Percentiles rank a stretch among this genome's conserved stretches.
Conservation (phyloP, 148 eudicot species). For the Chenopodium suecicum region DNA sequence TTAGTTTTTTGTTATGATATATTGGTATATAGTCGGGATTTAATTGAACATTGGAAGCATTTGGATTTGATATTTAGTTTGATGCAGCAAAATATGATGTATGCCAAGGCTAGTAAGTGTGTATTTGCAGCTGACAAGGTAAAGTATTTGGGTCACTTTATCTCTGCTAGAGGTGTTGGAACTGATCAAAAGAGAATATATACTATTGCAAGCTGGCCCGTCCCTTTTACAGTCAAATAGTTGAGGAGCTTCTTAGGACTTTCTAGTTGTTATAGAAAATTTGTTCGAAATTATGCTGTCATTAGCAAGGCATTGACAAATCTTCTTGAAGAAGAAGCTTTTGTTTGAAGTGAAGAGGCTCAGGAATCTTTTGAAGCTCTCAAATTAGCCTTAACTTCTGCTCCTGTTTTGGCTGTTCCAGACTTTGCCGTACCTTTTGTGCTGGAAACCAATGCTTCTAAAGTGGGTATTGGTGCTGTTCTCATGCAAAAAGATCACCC, state of each 20-base stretch:
- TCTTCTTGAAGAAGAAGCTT: no score
- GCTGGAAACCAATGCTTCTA: neutral
- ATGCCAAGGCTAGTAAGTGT: no score
- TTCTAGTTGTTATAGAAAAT: neutral
- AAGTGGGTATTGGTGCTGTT: neutral
- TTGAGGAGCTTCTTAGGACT: constrained; percentile 1
- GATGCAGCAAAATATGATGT: no score
- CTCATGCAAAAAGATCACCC: neutral
- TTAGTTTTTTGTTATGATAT: neutral
- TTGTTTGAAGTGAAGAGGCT: neutral
- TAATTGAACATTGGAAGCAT: neutral
- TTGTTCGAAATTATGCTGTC: neutral
- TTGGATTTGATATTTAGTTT: neutral
- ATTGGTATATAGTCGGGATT: neutral
- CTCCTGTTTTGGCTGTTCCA: neutral
- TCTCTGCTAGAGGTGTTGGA: neutral
- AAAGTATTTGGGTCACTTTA: no score
- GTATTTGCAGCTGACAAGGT: no score
- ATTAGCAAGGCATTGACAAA: neutral
- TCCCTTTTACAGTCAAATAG: neutral
- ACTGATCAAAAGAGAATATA: neutral
- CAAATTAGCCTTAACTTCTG: neutral
- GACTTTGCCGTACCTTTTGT: neutral
- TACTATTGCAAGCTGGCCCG: neutral
- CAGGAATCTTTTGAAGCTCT: neutral